Conservation (phyloP, 176 grass and related monocot species). For the Panicum miliaceum region DNA sequence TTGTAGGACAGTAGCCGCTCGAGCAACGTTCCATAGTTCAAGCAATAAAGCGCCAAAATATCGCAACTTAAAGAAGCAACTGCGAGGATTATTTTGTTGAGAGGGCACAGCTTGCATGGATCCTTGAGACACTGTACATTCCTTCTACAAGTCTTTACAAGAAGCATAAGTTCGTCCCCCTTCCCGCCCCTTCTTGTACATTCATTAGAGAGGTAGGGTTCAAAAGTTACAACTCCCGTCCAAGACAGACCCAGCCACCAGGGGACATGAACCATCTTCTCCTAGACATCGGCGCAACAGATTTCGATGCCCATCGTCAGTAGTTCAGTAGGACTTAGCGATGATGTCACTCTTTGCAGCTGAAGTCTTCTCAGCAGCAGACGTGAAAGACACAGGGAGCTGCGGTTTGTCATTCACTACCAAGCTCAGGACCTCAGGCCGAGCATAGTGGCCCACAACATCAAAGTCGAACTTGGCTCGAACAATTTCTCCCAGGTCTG, state of each 20-base stretch:
- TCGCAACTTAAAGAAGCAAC: too few species aligned
- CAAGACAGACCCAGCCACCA: background rate
- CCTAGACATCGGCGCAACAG: background rate
- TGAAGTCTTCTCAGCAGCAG: slow-evolving; percentile 40
- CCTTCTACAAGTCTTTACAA: background rate
- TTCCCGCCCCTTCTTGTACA: background rate
- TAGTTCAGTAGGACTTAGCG: slow-evolving; percentile 27
- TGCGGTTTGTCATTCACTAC: slow-evolving; percentile 78
- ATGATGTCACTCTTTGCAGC: background rate
- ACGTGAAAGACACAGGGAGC: slow-evolving; percentile 68
- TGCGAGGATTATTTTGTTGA: too few species aligned
- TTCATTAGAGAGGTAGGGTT: background rate
- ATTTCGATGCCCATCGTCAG: background rate
- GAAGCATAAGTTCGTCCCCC: too few species aligned
- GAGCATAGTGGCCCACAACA: slow-evolving; percentile 87
- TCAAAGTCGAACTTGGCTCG: slow-evolving; percentile 94
- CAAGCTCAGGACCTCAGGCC: slow-evolving; percentile 86
- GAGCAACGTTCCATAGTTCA: too few species aligned
- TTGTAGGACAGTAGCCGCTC: too few species aligned
- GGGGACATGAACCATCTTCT: background rate
- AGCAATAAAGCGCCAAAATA: too few species aligned
- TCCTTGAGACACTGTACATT: background rate
- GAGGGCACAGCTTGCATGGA: too few species aligned
- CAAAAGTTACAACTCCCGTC: background rate
- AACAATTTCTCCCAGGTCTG: slow-evolving; percentile 87